A percentile compares a stretch with the other conserved stretches of the same genome.
These are phyloP conservation scores for Sporothrix brasiliensis DNA, from an alignment of 2,329 filamentous ascomycete genomes.

Conservation along the genomic window DNA sequence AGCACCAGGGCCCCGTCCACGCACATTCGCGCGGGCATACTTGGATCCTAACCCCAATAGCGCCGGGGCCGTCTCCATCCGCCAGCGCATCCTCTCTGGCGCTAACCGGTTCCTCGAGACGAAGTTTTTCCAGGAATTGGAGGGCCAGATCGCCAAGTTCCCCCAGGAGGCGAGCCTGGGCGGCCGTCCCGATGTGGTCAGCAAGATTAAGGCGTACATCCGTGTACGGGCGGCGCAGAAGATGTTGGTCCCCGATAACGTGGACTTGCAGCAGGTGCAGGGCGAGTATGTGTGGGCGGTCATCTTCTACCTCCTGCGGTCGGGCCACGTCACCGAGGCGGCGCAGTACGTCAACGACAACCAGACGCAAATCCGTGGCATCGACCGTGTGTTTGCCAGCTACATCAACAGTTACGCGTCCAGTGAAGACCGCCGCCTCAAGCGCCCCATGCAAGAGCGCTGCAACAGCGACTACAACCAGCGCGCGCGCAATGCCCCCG, in stretches of 20 bases:
- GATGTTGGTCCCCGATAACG: conserved; percentile 79
- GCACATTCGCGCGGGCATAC: conserved; percentile 76
- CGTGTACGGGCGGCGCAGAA: conserved; percentile 77
- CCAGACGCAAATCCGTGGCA: conserved; percentile 78
- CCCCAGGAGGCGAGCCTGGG: conserved; percentile 87
- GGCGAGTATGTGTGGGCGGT: conserved; percentile 92
- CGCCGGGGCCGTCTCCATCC: conserved; percentile 64
- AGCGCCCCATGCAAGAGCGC: conserved; percentile 77
- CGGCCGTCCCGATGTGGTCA: conserved; percentile 82
- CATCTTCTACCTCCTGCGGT: conserved; percentile 86
- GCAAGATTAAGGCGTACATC: conserved; percentile 91
- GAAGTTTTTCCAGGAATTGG: conserved; percentile 76
- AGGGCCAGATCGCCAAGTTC: conserved; percentile 76
- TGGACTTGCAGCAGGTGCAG: conserved; percentile 75
- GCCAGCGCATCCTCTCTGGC: conserved; percentile 77
- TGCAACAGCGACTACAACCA: conserved; percentile 91
- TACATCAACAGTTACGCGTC: conserved; percentile 85
- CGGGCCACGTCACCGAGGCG: conserved; percentile 81
- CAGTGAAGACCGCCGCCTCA: conserved; percentile 74
- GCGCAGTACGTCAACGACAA: conserved; percentile 82
- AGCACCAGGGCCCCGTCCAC: conserved; percentile 68
- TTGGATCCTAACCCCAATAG: conserved; percentile 73
- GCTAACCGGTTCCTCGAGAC: conserved; percentile 79
- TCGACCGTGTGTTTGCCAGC: conserved; percentile 85
- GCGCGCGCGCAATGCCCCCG: conserved; percentile 78